Evolutionary conservation across 257 asterid genomes (phyloP).

Genomic region (Marsdenia floribunda): DNA sequence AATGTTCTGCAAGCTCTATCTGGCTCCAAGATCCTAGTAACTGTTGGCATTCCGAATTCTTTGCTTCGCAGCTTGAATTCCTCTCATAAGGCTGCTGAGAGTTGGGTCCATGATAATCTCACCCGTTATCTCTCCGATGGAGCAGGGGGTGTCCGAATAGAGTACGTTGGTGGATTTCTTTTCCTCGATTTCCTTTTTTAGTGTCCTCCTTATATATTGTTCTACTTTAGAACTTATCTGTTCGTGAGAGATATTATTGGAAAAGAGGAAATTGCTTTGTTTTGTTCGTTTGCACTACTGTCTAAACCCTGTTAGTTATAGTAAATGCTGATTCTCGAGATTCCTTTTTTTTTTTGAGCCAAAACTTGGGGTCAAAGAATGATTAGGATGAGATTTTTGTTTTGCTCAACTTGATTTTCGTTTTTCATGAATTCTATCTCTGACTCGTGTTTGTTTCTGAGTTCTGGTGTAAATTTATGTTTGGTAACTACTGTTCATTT

Average conservation of each 20-base stretch:
- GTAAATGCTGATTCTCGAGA: no score
- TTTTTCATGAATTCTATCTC: background rate
- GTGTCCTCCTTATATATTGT: background rate
- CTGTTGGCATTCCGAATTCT: conserved; percentile 72
- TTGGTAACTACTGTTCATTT: background rate
- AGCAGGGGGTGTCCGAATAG: conserved; percentile 51
- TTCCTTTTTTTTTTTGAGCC: background rate
- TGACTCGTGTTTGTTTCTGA: no score
- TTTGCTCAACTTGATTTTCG: background rate
- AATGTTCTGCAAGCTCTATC: conserved; percentile 53
- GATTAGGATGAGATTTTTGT: background rate
- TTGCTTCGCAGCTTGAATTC: conserved; percentile 72
- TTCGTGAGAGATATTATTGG: background rate
- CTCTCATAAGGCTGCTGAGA: conserved; percentile 63
- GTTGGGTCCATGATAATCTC: conserved; percentile 87
- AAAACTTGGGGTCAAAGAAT: background rate
- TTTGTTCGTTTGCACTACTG: background rate
- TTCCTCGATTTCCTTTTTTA: background rate
- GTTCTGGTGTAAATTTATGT: background rate
- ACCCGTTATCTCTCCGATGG: conserved; percentile 64
- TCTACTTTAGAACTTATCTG: background rate
- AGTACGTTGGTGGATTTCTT: conserved; percentile 29
- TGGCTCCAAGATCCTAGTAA: conserved; percentile 56
- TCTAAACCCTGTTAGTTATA: background rate
- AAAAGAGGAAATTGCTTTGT: background rate